Percentiles rank a stretch among this genome's conserved stretches.
Evolutionary conservation across 352 stramenopile species (phyloP).

Genomic region (Globisporangium carolinianum): DNA sequence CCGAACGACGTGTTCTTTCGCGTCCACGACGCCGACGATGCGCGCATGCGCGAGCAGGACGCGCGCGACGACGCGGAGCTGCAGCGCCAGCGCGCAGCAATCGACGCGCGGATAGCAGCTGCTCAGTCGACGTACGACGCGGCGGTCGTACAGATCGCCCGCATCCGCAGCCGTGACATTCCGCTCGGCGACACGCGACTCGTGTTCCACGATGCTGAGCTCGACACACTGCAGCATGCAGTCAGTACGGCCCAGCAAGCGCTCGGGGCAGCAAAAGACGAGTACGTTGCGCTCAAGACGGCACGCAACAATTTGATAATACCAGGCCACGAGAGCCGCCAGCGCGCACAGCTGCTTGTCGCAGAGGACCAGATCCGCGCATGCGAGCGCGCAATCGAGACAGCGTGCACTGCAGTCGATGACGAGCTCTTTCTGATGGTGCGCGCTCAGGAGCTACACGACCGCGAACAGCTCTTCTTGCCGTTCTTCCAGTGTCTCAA

Average conservation of each 20-base stretch:
- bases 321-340: conserved; percentile 38
- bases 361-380: conserved; percentile 66
- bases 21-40: conserved; percentile 54
- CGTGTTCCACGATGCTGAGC: conserved; percentile 55
- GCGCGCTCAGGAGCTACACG: conserved; percentile 43
- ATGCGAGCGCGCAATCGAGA: conserved; percentile 51
- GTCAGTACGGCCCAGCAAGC: conserved; percentile 38
- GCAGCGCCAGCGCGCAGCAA: conserved; percentile 28
- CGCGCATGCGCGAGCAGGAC: conserved; percentile 46
- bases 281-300: conserved; percentile 54
- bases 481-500: conserved; percentile 49
- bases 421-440: conserved; percentile 71
- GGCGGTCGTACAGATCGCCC: conserved; percentile 26
- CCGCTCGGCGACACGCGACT: conserved; percentile 46
- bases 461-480: conserved; percentile 59
- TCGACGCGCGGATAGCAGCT: conserved; percentile 32
- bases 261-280: conserved; percentile 47
- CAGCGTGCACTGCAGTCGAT: conserved; percentile 39
- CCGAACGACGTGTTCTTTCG: conserved; percentile 75
- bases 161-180: conserved; percentile 29
- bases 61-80: conserved; percentile 49
- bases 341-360: conserved; percentile 63
- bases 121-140: conserved; percentile 31
- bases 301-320: conserved; percentile 29
- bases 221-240: conserved; percentile 36